These are phyloP conservation scores for Neofusicoccum sp. DNA, from an alignment of 2,329 filamentous ascomycete genomes.

Conservation along the genomic window DNA sequence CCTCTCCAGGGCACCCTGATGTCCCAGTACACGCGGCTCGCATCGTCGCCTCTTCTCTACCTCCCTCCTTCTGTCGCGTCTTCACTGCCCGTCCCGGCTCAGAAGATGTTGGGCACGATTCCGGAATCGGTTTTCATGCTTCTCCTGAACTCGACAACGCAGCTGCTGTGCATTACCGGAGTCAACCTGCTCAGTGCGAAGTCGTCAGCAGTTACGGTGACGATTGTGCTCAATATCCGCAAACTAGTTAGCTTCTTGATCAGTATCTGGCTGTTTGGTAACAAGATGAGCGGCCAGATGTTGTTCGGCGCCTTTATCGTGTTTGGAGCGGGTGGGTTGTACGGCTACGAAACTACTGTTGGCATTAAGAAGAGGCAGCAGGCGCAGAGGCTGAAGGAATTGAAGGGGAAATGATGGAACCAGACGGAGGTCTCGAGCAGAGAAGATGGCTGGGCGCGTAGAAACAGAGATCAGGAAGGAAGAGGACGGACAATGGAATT, in stretches of 20 bases:
- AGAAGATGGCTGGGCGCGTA: background rate
- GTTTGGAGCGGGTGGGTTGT: conserved; percentile 87
- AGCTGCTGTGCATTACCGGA: conserved; percentile 92
- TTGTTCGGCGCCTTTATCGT: conserved; percentile 81
- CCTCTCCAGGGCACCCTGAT: conserved; percentile 69
- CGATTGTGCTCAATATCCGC: conserved; percentile 92
- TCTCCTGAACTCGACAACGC: conserved; percentile 78
- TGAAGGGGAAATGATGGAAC: conserved; percentile 9
- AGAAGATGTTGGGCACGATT: conserved; percentile 31
- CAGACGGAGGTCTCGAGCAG: background rate
- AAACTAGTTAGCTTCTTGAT: conserved; percentile 90
- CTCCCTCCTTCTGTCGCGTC: conserved; percentile 35
- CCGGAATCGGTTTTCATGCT: conserved; percentile 75
- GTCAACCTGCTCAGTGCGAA: conserved; percentile 92
- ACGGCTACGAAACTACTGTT: conserved; percentile 71
- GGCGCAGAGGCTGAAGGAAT: conserved; percentile 14
- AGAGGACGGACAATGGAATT: background rate
- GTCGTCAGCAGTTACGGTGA: conserved; percentile 90
- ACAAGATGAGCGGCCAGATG: conserved; percentile 74
- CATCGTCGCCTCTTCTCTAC: conserved; percentile 63
- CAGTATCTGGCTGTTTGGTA: conserved; percentile 94
- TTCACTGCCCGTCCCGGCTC: conserved; percentile 34
- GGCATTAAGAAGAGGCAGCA: conserved; percentile 43
- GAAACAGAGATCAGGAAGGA: background rate
- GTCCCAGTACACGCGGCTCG: conserved; percentile 65